Evolutionary conservation across 2,329 filamentous ascomycete genomes (phyloP).

Genomic region (Botrytis deweyae): DNA sequence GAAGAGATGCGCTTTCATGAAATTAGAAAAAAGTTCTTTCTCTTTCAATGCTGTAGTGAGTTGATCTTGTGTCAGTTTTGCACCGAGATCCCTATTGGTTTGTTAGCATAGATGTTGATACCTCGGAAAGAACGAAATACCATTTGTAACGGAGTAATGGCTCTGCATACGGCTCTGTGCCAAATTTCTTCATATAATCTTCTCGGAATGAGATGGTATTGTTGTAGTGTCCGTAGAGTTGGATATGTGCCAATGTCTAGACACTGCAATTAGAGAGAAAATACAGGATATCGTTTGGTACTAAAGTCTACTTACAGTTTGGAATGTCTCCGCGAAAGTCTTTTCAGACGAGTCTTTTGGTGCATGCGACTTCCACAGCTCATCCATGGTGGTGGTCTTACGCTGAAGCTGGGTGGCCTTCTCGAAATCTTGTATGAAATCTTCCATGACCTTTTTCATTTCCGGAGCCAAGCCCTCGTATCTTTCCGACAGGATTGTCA

Average conservation of each 20-base stretch:
- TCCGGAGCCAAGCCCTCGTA: background rate
- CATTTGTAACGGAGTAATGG: conserved; percentile 23
- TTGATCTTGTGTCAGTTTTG: conserved; percentile 20
- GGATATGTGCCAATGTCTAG: conserved; percentile 23
- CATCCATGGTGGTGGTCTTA: background rate
- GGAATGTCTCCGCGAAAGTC: background rate
- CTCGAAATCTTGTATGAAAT: conserved; percentile 21
- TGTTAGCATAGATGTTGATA: background rate
- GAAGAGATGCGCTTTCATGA: conserved; percentile 25
- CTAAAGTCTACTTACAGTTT: background rate
- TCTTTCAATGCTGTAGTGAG: conserved; percentile 20
- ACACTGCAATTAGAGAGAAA: background rate
- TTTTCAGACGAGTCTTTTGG: background rate
- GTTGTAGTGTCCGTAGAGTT: conserved; percentile 20
- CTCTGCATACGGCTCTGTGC: conserved; percentile 17
- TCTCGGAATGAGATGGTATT: conserved; percentile 4
- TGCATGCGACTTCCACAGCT: conserved; percentile 5
- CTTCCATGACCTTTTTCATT: conserved; percentile 6
- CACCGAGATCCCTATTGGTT: conserved; percentile 24
- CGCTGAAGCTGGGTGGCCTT: background rate
- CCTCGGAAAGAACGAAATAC: background rate
- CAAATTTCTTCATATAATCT: conserved; percentile 10
- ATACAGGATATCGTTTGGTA: too few species aligned
- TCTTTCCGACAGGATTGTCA: conserved; percentile 4
- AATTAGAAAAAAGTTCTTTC: conserved; percentile 22